Percentiles rank a stretch among this genome's conserved stretches.
phyloP scores from a whole-genome alignment of 2,329 filamentous ascomycete genomes.

The Aspergillus viridinutans region DNA sequence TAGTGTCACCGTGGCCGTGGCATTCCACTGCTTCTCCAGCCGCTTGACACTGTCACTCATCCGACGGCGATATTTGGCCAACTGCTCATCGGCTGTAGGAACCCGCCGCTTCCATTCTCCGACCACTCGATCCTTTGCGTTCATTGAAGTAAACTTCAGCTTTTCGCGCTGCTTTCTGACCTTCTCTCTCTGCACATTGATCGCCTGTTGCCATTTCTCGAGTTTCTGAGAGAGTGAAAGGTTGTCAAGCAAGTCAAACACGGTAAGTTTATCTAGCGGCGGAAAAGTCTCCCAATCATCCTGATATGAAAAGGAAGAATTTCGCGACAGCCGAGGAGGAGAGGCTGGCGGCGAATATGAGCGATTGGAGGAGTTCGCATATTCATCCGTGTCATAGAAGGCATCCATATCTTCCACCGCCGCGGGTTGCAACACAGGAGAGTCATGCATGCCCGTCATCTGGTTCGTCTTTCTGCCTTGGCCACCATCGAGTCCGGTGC shows the following conservation, averaged over 20 bases:
- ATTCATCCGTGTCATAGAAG: slow-evolving; percentile 26
- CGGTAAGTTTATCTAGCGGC: slow-evolving; percentile 80
- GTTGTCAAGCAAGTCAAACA: slow-evolving; percentile 93
- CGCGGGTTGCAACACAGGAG: slow-evolving; percentile 21
- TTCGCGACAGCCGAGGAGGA: slow-evolving; percentile 59
- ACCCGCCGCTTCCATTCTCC: slow-evolving; percentile 87
- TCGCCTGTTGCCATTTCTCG: slow-evolving; percentile 80
- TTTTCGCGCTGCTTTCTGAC: slow-evolving; percentile 78
- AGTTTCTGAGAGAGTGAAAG: slow-evolving; percentile 83
- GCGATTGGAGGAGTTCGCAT: slow-evolving; percentile 21
- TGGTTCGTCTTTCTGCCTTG: slow-evolving; percentile 21
- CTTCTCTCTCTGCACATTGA: slow-evolving; percentile 79
- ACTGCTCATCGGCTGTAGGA: slow-evolving; percentile 83
- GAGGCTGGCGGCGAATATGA: slow-evolving; percentile 27
- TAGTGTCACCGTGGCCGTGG: slow-evolving; percentile 79
- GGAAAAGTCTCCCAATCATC: slow-evolving; percentile 85
- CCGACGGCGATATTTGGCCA: slow-evolving; percentile 82
- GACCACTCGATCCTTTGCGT: slow-evolving; percentile 82
- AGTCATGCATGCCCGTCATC: slow-evolving; percentile 16
- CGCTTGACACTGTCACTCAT: slow-evolving; percentile 89
- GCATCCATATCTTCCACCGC: slow-evolving; percentile 22
- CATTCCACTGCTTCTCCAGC: slow-evolving; percentile 79
- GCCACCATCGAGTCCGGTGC: slow-evolving; percentile 12
- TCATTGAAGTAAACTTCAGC: slow-evolving; percentile 68
- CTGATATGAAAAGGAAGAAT: slow-evolving; percentile 79